These are phyloP conservation scores for Boletus fagicola DNA, from an alignment of 768 basidiomycete genomes.

Conservation along the genomic window DNA sequence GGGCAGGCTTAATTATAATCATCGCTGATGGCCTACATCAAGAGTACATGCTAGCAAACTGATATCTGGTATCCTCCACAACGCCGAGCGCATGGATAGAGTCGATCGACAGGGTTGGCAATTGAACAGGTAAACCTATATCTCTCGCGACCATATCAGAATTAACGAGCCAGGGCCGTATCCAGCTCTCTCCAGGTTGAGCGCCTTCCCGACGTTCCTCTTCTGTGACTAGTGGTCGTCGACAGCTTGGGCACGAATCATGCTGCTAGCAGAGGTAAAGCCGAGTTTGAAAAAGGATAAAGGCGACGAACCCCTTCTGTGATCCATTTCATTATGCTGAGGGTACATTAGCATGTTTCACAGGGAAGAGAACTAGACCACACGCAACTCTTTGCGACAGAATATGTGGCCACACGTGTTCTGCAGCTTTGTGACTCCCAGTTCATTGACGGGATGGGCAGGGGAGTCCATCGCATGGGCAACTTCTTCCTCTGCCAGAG, in stretches of 20 bases:
- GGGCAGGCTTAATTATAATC: constrained; percentile 14
- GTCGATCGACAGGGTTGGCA: constrained; percentile 21
- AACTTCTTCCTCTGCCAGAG: constrained; percentile 72
- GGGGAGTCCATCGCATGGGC: constrained; percentile 77
- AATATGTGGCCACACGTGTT: constrained; percentile 67
- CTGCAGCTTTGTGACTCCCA: constrained; percentile 66
- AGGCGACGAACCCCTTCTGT: constrained; percentile 47
- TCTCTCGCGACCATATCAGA: constrained; percentile 20
- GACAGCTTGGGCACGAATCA: constrained; percentile 66
- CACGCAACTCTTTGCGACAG: constrained; percentile 73
- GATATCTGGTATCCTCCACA: constrained; percentile 26
- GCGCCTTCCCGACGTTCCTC: constrained; percentile 16
- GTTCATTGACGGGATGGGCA: constrained; percentile 62
- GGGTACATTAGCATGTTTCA: constrained; percentile 16
- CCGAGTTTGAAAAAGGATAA: constrained; percentile 1
- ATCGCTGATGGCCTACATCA: constrained; percentile 26
- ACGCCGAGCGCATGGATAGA: constrained; percentile 13
- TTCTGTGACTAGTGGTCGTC: constrained; percentile 41
- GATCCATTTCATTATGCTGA: constrained; percentile 66
- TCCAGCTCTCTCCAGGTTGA: constrained; percentile 15
- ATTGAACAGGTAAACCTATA: constrained; percentile 3
- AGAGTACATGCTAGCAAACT: constrained; percentile 60
- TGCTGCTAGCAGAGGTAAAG: constrained; percentile 40
- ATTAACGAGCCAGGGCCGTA: constrained; percentile 25
- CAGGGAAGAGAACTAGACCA: constrained; percentile 6